phyloP scores from a whole-genome alignment of 345 rosid genomes.

The Lumnitzera racemosa region DNA sequence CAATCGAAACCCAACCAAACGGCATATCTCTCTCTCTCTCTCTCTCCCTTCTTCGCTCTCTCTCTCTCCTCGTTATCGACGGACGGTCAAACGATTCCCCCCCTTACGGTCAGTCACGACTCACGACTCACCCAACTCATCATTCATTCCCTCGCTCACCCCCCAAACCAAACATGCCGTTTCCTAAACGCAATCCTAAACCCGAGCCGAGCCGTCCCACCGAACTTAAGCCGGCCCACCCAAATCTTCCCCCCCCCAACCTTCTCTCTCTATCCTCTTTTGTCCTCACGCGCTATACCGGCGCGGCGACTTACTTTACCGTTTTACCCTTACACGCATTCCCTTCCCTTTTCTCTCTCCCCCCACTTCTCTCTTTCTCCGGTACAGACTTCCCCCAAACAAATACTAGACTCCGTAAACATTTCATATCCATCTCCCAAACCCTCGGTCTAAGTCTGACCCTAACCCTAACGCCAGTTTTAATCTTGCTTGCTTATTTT shows the following conservation, averaged over 20 bases:
- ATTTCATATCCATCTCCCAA: neutral
- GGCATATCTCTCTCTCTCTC: no score
- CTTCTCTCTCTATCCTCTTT: neutral
- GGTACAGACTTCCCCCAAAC: neutral
- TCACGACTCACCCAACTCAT: no score
- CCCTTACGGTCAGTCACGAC: no score
- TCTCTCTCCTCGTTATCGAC: no score
- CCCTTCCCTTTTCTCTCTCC: neutral
- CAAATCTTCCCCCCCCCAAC: neutral
- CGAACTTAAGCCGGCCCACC: conserved; percentile 8
- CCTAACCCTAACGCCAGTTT: no score
- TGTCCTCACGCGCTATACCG: conserved; percentile 15
- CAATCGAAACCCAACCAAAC: no score
- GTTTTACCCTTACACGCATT: conserved; percentile 8
- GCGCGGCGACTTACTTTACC: conserved; percentile 9
- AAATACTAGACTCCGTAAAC: no score
- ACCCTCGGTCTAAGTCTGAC: neutral
- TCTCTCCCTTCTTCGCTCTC: no score
- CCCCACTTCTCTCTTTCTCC: neutral
- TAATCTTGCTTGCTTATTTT: no score
- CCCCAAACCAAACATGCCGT: conserved; percentile 3
- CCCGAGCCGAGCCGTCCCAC: conserved; percentile 16
- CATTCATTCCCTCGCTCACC: no score
- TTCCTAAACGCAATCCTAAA: conserved; percentile 6
- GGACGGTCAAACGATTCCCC: no score